phyloP scores from a whole-genome alignment of 2,329 filamentous ascomycete genomes.

The Tolypocladium tropicale region DNA sequence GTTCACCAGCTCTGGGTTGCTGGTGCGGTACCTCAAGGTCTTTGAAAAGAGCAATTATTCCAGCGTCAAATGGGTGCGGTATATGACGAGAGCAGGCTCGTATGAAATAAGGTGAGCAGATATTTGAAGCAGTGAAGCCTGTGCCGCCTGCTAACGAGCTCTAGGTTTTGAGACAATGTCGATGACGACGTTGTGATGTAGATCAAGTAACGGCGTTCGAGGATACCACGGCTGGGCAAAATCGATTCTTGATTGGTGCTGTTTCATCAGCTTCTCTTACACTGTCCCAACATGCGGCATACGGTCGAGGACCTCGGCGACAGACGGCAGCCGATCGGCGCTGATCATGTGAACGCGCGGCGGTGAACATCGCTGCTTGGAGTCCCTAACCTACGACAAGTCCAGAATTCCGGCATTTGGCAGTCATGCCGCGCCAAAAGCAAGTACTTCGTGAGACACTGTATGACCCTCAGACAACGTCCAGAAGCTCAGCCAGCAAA shows the following conservation, averaged over 20 bases:
- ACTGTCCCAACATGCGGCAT: neutral
- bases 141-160: conserved; percentile 5
- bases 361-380: neutral
- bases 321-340: neutral
- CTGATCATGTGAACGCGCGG: neutral
- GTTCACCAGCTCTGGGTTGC: conserved; percentile 90
- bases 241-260: neutral
- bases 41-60: conserved; percentile 99
- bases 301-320: neutral
- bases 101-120: conserved; percentile 77
- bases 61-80: conserved; percentile 97
- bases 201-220: conserved; percentile 8
- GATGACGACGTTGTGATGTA: neutral
- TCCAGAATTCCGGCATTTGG: neutral
- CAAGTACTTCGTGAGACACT: neutral
- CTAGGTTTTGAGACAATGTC: conserved; percentile 21
- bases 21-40: conserved; percentile 93
- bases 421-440: too few relatives aligned
- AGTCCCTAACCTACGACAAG: neutral
- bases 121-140: too few relatives aligned
- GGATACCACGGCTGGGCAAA: conserved; percentile 5
- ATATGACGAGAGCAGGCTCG: conserved; percentile 96
- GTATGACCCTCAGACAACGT: neutral
- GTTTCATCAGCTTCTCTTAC: neutral
- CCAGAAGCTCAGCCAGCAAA: neutral